Evolutionary conservation across 1,139 yeast species (phyloP).

Genomic region (Kurtzmaniella quercitrusa): DNA sequence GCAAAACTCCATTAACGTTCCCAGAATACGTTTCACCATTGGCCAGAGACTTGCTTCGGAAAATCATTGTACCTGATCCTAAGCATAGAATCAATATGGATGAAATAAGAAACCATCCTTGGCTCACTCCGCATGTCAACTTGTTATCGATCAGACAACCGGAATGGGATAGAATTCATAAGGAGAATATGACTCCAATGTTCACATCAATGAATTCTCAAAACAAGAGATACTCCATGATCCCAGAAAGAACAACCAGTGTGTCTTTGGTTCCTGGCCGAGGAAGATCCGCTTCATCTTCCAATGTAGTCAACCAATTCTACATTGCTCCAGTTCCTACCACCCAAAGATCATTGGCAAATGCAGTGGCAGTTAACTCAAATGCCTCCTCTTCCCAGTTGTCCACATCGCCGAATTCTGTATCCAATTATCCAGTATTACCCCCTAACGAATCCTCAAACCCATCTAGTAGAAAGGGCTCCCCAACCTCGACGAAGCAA

Average conservation of each 20-base stretch:
- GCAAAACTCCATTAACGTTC: slow-evolving; percentile 86
- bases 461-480: slow-evolving; percentile 1
- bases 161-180: slow-evolving; percentile 76
- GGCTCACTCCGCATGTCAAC: slow-evolving; percentile 80
- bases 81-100: slow-evolving; percentile 63
- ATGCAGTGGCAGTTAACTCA: slow-evolving; percentile 34
- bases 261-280: slow-evolving; percentile 31
- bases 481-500: slow-evolving; percentile 19
- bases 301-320: slow-evolving; percentile 26
- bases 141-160: slow-evolving; percentile 79
- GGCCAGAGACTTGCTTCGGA: slow-evolving; percentile 85
- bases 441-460: slow-evolving; percentile 5
- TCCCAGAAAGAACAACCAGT: slow-evolving; percentile 40
- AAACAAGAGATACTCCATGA: slow-evolving; percentile 44
- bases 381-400: slow-evolving; percentile 22
- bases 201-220: slow-evolving; percentile 8
- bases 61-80: slow-evolving; percentile 86
- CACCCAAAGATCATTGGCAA: slow-evolving; percentile 48
- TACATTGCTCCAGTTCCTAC: slow-evolving; percentile 50
- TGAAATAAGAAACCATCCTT: slow-evolving; percentile 75
- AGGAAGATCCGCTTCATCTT: slow-evolving; percentile 42
- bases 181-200: slow-evolving; percentile 19
- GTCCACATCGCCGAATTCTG: slow-evolving; percentile 9
- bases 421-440: slow-evolving; percentile 13
- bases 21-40: slow-evolving; percentile 91